A percentile compares a stretch with the other conserved stretches of the same genome.
Evolutionary conservation across 306 rosid genomes (phyloP).

Genomic region (Luffa aegyptiaca): DNA sequence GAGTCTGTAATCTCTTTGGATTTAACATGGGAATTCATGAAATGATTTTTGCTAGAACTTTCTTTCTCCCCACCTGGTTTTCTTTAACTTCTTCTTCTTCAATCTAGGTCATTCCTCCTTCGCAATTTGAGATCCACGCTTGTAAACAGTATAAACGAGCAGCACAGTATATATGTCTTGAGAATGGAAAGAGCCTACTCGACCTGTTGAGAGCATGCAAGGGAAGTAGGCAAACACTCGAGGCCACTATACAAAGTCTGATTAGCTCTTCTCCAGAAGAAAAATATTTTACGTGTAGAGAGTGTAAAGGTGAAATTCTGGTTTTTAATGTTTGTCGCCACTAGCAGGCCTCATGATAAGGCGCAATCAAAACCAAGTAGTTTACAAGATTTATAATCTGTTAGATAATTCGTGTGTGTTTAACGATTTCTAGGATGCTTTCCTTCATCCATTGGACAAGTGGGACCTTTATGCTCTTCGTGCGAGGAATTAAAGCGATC

Average conservation of each 20-base stretch:
- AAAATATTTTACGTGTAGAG: slow-evolving; percentile 64
- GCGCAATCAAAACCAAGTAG: not conserved
- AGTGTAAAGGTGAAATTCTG: slow-evolving; percentile 62
- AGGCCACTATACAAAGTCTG: slow-evolving; percentile 72
- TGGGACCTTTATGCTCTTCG: slow-evolving; percentile 65
- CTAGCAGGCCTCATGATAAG: not conserved
- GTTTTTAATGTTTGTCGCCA: not conserved
- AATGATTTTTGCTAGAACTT: not conserved
- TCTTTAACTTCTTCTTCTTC: slow-evolving; percentile 12
- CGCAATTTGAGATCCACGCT: slow-evolving; percentile 98
- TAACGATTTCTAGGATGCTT: slow-evolving; percentile 42
- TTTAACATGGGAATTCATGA: slow-evolving; percentile 9
- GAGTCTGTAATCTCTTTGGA: slow-evolving; percentile 46
- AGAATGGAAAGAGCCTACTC: slow-evolving; percentile 87
- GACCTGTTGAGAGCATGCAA: slow-evolving; percentile 81
- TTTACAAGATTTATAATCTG: not conserved
- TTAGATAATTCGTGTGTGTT: slow-evolving; percentile 13
- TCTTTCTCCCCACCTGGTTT: not conserved
- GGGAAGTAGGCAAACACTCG: slow-evolving; percentile 53
- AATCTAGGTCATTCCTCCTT: slow-evolving; percentile 75
- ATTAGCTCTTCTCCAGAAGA: slow-evolving; percentile 53
- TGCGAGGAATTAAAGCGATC: slow-evolving; percentile 50
- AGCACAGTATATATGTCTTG: slow-evolving; percentile 86
- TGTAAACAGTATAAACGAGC: slow-evolving; percentile 86
- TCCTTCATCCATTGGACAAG: slow-evolving; percentile 59